Evolutionary conservation across 257 asterid species (phyloP).

Genomic region (Striga asiatica): DNA sequence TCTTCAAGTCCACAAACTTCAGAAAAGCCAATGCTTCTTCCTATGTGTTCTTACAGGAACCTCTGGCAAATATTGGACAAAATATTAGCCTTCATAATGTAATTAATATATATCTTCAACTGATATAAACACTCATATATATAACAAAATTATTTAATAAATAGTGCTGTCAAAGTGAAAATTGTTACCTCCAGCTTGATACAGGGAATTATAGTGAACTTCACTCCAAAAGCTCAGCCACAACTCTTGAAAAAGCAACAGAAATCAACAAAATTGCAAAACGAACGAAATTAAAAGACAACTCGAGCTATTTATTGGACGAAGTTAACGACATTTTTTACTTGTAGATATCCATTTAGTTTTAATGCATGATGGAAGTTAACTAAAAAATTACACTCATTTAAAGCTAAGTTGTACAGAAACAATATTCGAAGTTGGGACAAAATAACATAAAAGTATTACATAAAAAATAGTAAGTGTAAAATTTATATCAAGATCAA

Average conservation of each 20-base stretch:
- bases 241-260: constrained; percentile 47
- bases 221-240: constrained; percentile 74
- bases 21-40: constrained; percentile 52
- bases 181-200: constrained; percentile 41
- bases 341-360: background rate
- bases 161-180: constrained; percentile 1
- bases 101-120: background rate
- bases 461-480: background rate
- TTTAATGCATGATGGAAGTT: background rate
- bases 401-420: no score
- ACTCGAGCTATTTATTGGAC: background rate
- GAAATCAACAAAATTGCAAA: background rate
- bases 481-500: background rate
- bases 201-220: constrained; percentile 64
- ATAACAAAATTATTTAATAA: background rate
- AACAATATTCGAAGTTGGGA: no score
- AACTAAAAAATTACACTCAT: no score
- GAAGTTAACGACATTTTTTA: background rate
- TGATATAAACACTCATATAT: background rate
- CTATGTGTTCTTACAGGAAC: constrained; percentile 30
- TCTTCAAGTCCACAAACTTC: no score
- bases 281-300: background rate
- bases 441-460: background rate
- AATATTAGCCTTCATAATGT: background rate
- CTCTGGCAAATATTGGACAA: constrained; percentile 18